A percentile compares a stretch with the other conserved stretches of the same genome.
phyloP scores from a whole-genome alignment of 805 yeast species.

The Candida rishiriensis region DNA sequence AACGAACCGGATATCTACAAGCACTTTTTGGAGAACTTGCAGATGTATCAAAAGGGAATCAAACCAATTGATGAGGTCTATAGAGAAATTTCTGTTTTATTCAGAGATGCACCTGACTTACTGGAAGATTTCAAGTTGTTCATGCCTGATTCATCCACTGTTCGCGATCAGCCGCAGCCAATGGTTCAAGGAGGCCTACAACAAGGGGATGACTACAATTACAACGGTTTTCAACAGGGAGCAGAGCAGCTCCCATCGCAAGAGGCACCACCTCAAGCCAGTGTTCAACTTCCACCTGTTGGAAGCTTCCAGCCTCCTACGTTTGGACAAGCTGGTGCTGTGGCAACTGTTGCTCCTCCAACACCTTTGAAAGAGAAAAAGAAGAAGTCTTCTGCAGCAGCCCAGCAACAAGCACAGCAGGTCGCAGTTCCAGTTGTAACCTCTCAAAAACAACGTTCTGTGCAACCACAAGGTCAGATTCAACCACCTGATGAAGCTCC shows the following conservation, averaged over 20 bases:
- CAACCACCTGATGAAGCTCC: conserved; percentile 41
- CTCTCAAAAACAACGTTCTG: neutral
- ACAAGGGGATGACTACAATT: conserved; percentile 18
- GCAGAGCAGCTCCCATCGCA: conserved; percentile 13
- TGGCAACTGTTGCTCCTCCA: conserved; percentile 18
- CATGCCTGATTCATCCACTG: conserved; percentile 68
- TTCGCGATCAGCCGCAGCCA: conserved; percentile 27
- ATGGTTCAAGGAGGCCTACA: conserved; percentile 13
- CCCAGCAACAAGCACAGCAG: conserved; percentile 8
- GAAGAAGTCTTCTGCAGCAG: conserved; percentile 21
- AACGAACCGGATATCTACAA: conserved; percentile 95
- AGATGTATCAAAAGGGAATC: conserved; percentile 94
- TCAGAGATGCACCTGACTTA: conserved; percentile 90
- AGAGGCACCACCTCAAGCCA: conserved; percentile 21
- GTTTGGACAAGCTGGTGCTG: conserved; percentile 20
- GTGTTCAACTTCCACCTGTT: conserved; percentile 74
- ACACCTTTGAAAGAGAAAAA: conserved; percentile 23
- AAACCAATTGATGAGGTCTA: conserved; percentile 94
- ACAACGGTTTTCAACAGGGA: conserved; percentile 14
- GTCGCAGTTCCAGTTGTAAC: conserved; percentile 4
- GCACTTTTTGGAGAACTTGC: conserved; percentile 88
- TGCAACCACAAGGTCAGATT: conserved; percentile 12
- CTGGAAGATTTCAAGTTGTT: conserved; percentile 93
- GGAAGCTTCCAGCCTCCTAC: conserved; percentile 80
- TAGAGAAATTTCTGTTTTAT: conserved; percentile 83